Percentiles rank a stretch among this genome's conserved stretches.
Conservation (phyloP, 2,329 filamentous ascomycete species). For the Cordyceps javanica region DNA sequence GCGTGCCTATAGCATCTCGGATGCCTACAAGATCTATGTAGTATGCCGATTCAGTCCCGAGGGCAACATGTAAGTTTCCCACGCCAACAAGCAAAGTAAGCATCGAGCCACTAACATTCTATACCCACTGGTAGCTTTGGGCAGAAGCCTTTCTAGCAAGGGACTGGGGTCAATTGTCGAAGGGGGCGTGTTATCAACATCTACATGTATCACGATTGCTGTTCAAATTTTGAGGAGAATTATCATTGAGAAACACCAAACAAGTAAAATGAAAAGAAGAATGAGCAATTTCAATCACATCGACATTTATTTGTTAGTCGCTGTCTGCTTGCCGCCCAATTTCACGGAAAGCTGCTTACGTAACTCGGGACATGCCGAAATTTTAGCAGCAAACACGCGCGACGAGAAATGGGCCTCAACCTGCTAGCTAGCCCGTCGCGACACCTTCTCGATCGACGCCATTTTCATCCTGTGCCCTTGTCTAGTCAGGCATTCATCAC, state of each 20-base stretch:
- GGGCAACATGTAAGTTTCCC: slow-evolving; percentile 28
- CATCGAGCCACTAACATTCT: neutral
- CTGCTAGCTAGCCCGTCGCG: slow-evolving; percentile 10
- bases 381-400: slow-evolving; percentile 22
- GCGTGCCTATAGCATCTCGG: slow-evolving; percentile 24
- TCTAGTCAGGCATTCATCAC: slow-evolving; percentile 4
- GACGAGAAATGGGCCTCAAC: slow-evolving; percentile 23
- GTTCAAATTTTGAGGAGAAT: neutral
- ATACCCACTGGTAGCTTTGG: slow-evolving; percentile 22
- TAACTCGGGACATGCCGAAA: slow-evolving; percentile 21
- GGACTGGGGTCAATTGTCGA: neutral
- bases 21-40: slow-evolving; percentile 27
- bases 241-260: neutral
- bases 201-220: neutral
- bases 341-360: slow-evolving; percentile 19
- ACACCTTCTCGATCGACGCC: slow-evolving; percentile 9
- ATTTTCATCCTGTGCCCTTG: slow-evolving; percentile 1
- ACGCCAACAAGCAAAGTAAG: neutral
- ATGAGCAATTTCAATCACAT: neutral
- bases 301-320: neutral
- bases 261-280: neutral
- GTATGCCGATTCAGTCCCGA: slow-evolving; percentile 30
- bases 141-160: slow-evolving; percentile 22
- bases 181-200: neutral
- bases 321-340: neutral